phyloP scores from a whole-genome alignment of 495 filamentous ascomycete genomes.

The Hypomontagnella monticulosa region DNA sequence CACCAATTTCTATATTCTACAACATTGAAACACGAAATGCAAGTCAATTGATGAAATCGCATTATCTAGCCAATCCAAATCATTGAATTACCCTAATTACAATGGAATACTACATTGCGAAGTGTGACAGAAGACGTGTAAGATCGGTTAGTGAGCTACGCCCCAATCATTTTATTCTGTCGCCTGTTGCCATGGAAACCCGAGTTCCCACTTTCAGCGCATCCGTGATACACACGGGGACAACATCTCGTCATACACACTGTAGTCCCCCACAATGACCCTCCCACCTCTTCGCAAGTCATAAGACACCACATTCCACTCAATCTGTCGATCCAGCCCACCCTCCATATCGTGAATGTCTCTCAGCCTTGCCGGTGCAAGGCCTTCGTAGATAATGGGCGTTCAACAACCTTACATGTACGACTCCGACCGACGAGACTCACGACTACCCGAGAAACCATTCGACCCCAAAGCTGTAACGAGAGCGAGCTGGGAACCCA shows the following conservation, averaged over 20 bases:
- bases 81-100: background rate
- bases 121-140: slow-evolving; percentile 4
- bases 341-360: slow-evolving; percentile 31
- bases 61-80: slow-evolving; percentile 3
- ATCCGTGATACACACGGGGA: background rate
- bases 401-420: slow-evolving; percentile 81
- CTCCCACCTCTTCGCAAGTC: slow-evolving; percentile 25
- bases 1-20: background rate
- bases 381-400: slow-evolving; percentile 48
- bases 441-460: slow-evolving; percentile 58
- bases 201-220: slow-evolving; percentile 7
- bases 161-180: slow-evolving; percentile 10
- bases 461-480: slow-evolving; percentile 89
- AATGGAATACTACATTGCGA: slow-evolving; percentile 1
- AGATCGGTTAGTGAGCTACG: background rate
- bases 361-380: slow-evolving; percentile 31
- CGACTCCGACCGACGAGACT: slow-evolving; percentile 58
- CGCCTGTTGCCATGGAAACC: slow-evolving; percentile 40
- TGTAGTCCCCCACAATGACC: slow-evolving; percentile 23
- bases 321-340: slow-evolving; percentile 19
- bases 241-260: background rate
- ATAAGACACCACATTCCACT: slow-evolving; percentile 41
- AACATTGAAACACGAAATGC: background rate
- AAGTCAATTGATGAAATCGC: too few species aligned
- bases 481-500: slow-evolving; percentile 71